These are phyloP conservation scores for Podila clonocystis DNA, from an alignment of 192 early-diverging fungal species.

Conservation along the genomic window DNA sequence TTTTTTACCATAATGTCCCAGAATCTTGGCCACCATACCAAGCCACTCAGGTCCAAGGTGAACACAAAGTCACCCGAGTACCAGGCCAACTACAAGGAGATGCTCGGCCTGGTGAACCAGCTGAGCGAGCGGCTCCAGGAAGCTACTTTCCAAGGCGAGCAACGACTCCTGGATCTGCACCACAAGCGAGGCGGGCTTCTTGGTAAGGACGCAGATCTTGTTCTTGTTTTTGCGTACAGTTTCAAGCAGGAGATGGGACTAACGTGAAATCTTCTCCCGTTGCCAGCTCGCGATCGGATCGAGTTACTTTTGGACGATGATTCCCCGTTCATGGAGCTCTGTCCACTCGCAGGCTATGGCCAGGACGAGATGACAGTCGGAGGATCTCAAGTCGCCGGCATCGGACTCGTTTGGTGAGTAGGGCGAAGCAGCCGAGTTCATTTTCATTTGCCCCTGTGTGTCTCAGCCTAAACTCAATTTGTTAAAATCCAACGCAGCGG, in stretches of 20 bases:
- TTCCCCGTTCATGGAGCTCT: constrained; percentile 71
- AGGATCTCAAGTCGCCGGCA: constrained; percentile 68
- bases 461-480: neutral
- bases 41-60: constrained; percentile 43
- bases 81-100: constrained; percentile 59
- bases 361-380: constrained; percentile 73
- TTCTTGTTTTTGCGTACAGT: too few relatives aligned
- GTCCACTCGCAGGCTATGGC: constrained; percentile 64
- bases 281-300: constrained; percentile 65
- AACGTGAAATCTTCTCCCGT: neutral
- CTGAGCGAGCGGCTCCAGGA: constrained; percentile 60
- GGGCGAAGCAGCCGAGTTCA: neutral
- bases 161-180: constrained; percentile 58
- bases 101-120: constrained; percentile 56
- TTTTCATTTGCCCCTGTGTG: neutral
- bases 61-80: constrained; percentile 45
- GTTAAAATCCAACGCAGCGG: constrained; percentile 29
- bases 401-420: constrained; percentile 68
- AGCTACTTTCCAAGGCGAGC: constrained; percentile 60
- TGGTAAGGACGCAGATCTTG: constrained; percentile 33
- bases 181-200: constrained; percentile 65
- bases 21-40: constrained; percentile 36
- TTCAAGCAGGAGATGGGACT: too few relatives aligned
- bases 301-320: constrained; percentile 70
- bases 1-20: constrained; percentile 9